Evolutionary conservation across 1,139 yeast genomes (phyloP).

Genomic region (Hansenula sp.): DNA sequence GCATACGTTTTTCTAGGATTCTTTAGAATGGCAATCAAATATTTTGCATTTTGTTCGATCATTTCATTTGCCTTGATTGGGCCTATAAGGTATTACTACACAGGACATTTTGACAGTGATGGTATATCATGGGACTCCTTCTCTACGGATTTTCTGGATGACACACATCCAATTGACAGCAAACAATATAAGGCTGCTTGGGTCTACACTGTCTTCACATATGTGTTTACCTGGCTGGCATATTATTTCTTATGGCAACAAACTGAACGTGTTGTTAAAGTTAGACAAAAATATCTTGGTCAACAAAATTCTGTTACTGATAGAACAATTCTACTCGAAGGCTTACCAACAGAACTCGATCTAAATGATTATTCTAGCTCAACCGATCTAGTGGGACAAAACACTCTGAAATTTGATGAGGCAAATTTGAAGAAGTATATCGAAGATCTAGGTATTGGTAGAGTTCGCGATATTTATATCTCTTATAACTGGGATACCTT

Average conservation of each 20-base stretch:
- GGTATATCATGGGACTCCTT: conserved; percentile 25
- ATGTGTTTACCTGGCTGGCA: conserved; percentile 72
- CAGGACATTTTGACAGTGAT: conserved; percentile 47
- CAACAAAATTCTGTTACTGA: conserved; percentile 89
- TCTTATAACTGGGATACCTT: conserved; percentile 54
- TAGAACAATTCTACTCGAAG: conserved; percentile 74
- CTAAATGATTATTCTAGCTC: conserved; percentile 33
- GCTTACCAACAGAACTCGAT: conserved; percentile 66
- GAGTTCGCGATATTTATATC: conserved; percentile 49
- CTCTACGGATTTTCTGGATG: conserved; percentile 1
- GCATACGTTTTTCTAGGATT: conserved; percentile 82
- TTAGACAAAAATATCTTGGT: conserved; percentile 82
- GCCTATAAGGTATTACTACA: conserved; percentile 64
- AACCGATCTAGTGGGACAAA: conserved; percentile 8
- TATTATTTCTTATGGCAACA: conserved; percentile 59
- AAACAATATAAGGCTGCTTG: conserved; percentile 43
- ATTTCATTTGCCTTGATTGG: conserved; percentile 60
- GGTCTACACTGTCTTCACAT: conserved; percentile 86
- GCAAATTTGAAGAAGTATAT: conserved; percentile 47
- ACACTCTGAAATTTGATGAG: conserved; percentile 25
- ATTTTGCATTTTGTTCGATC: conserved; percentile 47
- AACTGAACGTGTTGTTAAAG: conserved; percentile 66
- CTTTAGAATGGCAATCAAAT: conserved; percentile 68
- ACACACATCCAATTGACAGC: conserved; percentile 10
- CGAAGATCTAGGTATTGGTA: conserved; percentile 60